A percentile compares a stretch with the other conserved stretches of the same genome.
phyloP scores from a whole-genome alignment of 2,329 filamentous ascomycete genomes.

The Pseudocercospora crystallina region DNA sequence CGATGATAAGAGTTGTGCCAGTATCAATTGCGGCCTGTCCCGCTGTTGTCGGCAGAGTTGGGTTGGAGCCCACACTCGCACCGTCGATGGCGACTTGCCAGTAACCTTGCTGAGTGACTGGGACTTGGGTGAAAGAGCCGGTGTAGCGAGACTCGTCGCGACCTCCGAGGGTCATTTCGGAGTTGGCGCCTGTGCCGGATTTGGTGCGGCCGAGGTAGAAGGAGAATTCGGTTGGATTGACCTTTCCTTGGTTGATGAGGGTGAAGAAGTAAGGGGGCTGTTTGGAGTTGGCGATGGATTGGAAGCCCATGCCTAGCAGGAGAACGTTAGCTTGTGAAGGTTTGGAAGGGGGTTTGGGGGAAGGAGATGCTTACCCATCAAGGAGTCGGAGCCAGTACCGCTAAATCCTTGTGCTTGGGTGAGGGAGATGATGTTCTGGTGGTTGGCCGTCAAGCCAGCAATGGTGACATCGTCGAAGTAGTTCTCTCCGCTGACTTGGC shows the following conservation, averaged over 20 bases:
- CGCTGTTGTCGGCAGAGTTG: constrained; percentile 11
- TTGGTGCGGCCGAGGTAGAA: constrained; percentile 31
- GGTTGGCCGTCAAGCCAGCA: constrained; percentile 23
- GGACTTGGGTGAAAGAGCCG: constrained; percentile 25
- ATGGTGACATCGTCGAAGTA: constrained; percentile 28
- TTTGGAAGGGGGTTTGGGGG: constrained; percentile 8
- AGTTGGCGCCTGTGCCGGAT: constrained; percentile 21
- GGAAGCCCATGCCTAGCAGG: constrained; percentile 19
- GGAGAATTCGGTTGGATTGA: constrained; percentile 29
- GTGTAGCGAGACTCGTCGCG: constrained; percentile 26
- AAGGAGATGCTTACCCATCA: constrained; percentile 17
- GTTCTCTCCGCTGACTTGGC: constrained; percentile 27
- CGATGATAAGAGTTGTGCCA: constrained; percentile 36
- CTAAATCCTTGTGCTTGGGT: constrained; percentile 28
- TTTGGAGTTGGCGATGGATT: constrained; percentile 20
- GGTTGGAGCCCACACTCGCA: constrained; percentile 12
- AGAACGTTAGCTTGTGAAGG: not conserved
- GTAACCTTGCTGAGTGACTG: constrained; percentile 28
- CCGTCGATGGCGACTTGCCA: constrained; percentile 32
- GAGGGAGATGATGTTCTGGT: constrained; percentile 29
- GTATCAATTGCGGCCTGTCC: constrained; percentile 31
- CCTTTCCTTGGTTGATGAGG: constrained; percentile 25
- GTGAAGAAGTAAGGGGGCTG: constrained; percentile 28
- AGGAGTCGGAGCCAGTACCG: constrained; percentile 22
- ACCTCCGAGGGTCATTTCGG: constrained; percentile 29